phyloP scores from a whole-genome alignment of 805 yeast species.

The Lachancea kluyveri region DNA sequence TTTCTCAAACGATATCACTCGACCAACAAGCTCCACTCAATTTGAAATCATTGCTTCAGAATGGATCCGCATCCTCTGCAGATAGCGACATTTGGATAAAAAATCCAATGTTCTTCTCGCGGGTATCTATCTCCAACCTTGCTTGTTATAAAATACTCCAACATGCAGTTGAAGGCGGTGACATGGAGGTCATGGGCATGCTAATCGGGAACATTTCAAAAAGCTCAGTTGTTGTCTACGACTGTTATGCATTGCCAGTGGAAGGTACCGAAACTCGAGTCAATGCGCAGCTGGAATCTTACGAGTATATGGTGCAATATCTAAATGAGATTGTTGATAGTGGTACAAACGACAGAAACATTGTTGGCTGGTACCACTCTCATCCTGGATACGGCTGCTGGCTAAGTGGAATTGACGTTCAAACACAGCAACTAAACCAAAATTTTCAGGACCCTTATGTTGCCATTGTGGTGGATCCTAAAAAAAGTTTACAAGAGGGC shows the following conservation, averaged over 20 bases:
- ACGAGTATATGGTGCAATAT: slow-evolving; percentile 90
- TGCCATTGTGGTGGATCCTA: slow-evolving; percentile 85
- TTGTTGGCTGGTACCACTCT: slow-evolving; percentile 98
- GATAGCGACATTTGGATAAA: slow-evolving; percentile 2
- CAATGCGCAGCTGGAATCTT: slow-evolving; percentile 89
- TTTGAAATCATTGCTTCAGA: too few relatives aligned
- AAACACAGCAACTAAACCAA: slow-evolving; percentile 81
- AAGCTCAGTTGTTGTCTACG: slow-evolving; percentile 59
- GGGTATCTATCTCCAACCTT: slow-evolving; percentile 48
- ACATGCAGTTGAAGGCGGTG: slow-evolving; percentile 80
- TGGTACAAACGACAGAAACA: slow-evolving; percentile 52
- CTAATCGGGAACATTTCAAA: slow-evolving; percentile 67
- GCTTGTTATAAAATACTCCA: slow-evolving; percentile 70
- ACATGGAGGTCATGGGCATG: slow-evolving; percentile 94
- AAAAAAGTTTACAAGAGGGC: slow-evolving; percentile 54
- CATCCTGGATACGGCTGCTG: slow-evolving; percentile 98
- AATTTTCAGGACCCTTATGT: slow-evolving; percentile 86
- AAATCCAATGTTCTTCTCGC: slow-evolving; percentile 13
- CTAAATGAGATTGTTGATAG: slow-evolving; percentile 45
- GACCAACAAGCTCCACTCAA: too few relatives aligned
- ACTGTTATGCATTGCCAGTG: slow-evolving; percentile 83
- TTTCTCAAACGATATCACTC: too few relatives aligned
- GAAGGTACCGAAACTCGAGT: slow-evolving; percentile 96
- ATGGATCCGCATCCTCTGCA: too few relatives aligned
- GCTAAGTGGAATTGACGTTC: slow-evolving; percentile 89